phyloP scores from a whole-genome alignment of 768 basidiomycete genomes.

The Tulasnella sp. region DNA sequence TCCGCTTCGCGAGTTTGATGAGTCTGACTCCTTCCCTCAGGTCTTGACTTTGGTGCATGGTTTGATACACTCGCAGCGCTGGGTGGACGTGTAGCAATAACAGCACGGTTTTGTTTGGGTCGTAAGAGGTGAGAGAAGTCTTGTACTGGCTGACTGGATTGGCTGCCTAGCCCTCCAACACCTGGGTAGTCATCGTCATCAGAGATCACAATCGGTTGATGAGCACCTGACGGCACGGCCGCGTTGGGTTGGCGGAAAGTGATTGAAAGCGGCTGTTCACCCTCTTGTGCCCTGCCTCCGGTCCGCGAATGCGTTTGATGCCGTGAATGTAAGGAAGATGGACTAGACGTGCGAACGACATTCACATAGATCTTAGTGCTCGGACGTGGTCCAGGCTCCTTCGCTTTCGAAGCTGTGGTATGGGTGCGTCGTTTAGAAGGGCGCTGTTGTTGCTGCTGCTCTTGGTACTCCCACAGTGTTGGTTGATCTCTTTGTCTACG shows the following conservation, averaged over 20 bases:
- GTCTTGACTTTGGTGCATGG: not conserved
- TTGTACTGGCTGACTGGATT: not conserved
- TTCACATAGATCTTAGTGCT: not conserved
- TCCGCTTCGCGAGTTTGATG: not conserved
- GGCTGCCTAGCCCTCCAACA: not conserved
- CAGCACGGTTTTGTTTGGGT: not conserved
- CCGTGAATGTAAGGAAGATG: too few species aligned
- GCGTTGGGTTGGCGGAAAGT: too few species aligned
- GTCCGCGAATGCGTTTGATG: too few species aligned
- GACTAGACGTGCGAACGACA: not conserved
- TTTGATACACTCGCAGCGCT: not conserved
- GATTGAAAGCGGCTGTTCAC: too few species aligned
- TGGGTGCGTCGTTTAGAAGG: not conserved
- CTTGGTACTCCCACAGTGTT: not conserved
- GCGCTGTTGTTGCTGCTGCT: not conserved
- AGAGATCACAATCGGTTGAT: not conserved
- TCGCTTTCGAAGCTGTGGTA: too few species aligned
- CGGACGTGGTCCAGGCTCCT: not conserved
- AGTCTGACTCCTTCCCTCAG: not conserved
- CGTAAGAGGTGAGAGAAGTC: constrained; percentile 1
- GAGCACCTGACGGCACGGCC: too few species aligned
- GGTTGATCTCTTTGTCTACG: not conserved
- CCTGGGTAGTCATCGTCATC: constrained; percentile 1
- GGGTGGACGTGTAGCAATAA: not conserved
- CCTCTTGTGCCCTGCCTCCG: too few species aligned